A percentile compares a stretch with the other conserved stretches of the same genome.
Evolutionary conservation across 352 stramenopile species (phyloP).

Genomic region (Phytophthora rubi): DNA sequence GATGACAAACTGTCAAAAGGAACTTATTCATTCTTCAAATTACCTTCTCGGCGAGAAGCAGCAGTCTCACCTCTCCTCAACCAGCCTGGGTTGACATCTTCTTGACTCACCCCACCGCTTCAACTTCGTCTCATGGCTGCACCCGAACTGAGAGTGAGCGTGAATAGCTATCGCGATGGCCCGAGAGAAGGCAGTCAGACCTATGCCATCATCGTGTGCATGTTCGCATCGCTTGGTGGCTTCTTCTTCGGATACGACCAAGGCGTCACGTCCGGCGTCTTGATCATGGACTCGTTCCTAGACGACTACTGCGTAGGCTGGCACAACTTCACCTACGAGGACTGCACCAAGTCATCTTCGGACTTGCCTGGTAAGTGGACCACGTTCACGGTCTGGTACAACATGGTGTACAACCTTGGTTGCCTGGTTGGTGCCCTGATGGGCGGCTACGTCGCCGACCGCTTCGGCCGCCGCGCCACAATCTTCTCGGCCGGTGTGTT

Average conservation of each 20-base stretch:
- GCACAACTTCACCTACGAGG: conserved; percentile 48
- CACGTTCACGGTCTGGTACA: conserved; percentile 48
- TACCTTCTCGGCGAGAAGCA: conserved; percentile 24
- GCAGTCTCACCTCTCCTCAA: conserved; percentile 6
- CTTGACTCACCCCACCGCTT: conserved; percentile 11
- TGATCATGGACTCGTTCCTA: conserved; percentile 52
- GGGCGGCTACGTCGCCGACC: conserved; percentile 41
- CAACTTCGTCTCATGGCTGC: conserved; percentile 18
- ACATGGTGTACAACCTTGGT: conserved; percentile 52
- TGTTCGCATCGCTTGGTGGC: conserved; percentile 38
- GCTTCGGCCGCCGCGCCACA: conserved; percentile 35
- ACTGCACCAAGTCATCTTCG: conserved; percentile 26
- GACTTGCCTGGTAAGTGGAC: conserved; percentile 43
- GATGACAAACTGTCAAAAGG: conserved; percentile 4
- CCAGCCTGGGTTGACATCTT: conserved; percentile 16
- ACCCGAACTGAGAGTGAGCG: conserved; percentile 17
- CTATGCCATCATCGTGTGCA: conserved; percentile 49
- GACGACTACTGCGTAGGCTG: conserved; percentile 48
- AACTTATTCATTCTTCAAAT: conserved; percentile 26
- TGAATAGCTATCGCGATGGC: conserved; percentile 16
- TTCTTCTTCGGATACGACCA: conserved; percentile 50
- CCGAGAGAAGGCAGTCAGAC: conserved; percentile 37
- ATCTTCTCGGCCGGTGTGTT: conserved; percentile 46
- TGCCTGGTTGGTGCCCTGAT: conserved; percentile 46
- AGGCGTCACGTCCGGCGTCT: conserved; percentile 37